phyloP scores from a whole-genome alignment of 345 rosid genomes.

The Sonneratia alba region DNA sequence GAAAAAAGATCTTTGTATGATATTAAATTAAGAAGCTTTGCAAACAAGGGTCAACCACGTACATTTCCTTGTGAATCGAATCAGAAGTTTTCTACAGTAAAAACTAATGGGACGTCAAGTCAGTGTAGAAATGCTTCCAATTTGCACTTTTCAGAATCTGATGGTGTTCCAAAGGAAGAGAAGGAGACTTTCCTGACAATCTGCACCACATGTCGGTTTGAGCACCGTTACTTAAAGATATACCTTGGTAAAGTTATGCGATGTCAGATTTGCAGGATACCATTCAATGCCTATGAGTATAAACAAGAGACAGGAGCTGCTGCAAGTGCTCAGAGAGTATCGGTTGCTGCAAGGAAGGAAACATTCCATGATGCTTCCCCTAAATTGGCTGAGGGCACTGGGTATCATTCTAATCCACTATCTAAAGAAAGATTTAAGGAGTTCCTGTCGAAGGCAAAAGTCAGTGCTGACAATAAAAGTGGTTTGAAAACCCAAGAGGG shows the following conservation, averaged over 20 bases:
- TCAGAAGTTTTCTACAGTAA: slow-evolving; percentile 18
- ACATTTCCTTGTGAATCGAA: slow-evolving; percentile 22
- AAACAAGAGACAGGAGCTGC: slow-evolving; percentile 22
- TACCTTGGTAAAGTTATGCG: slow-evolving; percentile 28
- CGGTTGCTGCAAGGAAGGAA: slow-evolving; percentile 17
- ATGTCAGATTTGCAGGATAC: slow-evolving; percentile 43
- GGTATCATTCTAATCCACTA: slow-evolving; percentile 18
- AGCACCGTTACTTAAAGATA: slow-evolving; percentile 28
- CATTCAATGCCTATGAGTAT: slow-evolving; percentile 42
- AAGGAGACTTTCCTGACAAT: slow-evolving; percentile 46
- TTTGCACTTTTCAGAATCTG: slow-evolving; percentile 15
- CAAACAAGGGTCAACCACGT: slow-evolving; percentile 14
- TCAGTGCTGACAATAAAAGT: slow-evolving; percentile 16
- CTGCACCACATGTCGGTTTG: slow-evolving; percentile 48
- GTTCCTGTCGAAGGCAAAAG: slow-evolving; percentile 10
- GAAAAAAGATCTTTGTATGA: slow-evolving; percentile 43
- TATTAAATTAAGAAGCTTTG: slow-evolving; percentile 28
- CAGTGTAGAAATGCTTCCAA: slow-evolving; percentile 12
- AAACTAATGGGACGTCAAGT: slow-evolving; percentile 17
- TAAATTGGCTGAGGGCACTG: slow-evolving; percentile 22
- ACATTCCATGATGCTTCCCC: slow-evolving; percentile 25
- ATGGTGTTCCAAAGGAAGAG: slow-evolving; percentile 20
- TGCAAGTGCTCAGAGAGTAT: slow-evolving; percentile 17
- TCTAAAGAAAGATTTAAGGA: slow-evolving; percentile 15
- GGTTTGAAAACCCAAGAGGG: slow-evolving; percentile 22